phyloP scores from a whole-genome alignment of 176 grass and related monocot genomes.

The Pontederia crassipes region DNA sequence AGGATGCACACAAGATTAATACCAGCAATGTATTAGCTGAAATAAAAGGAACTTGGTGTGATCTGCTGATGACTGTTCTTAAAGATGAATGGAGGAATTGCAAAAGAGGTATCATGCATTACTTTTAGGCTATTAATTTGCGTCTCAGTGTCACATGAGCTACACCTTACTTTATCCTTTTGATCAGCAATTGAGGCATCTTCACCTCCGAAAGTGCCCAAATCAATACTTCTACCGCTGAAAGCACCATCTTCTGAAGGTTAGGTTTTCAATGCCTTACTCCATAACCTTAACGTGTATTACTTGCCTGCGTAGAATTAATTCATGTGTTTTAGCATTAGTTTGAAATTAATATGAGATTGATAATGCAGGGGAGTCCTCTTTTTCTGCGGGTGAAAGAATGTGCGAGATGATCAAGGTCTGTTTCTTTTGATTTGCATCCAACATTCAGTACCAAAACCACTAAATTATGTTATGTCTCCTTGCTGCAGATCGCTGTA shows the following conservation, averaged over 20 bases:
- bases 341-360: constrained; percentile 3
- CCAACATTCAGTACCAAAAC: background rate
- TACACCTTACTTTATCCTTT: constrained; percentile 27
- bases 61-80: constrained; percentile 68
- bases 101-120: constrained; percentile 64
- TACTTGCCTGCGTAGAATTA: background rate
- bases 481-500: too few relatives aligned
- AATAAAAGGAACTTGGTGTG: constrained; percentile 78
- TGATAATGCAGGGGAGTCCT: constrained; percentile 65
- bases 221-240: constrained; percentile 55
- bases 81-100: constrained; percentile 78
- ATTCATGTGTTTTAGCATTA: background rate
- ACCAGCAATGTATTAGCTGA: constrained; percentile 53
- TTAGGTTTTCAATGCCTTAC: constrained; percentile 23
- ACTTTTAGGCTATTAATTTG: background rate
- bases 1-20: constrained; percentile 78
- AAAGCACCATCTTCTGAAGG: constrained; percentile 41
- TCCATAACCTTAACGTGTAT: background rate
- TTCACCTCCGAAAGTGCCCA: constrained; percentile 80
- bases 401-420: constrained; percentile 76
- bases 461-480: too few relatives aligned
- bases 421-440: background rate
- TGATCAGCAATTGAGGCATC: constrained; percentile 78
- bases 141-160: constrained; percentile 12
- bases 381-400: constrained; percentile 67